A percentile compares a stretch with the other conserved stretches of the same genome.
phyloP scores from a whole-genome alignment of 331 rosid genomes.

The Spiraea crenata region DNA sequence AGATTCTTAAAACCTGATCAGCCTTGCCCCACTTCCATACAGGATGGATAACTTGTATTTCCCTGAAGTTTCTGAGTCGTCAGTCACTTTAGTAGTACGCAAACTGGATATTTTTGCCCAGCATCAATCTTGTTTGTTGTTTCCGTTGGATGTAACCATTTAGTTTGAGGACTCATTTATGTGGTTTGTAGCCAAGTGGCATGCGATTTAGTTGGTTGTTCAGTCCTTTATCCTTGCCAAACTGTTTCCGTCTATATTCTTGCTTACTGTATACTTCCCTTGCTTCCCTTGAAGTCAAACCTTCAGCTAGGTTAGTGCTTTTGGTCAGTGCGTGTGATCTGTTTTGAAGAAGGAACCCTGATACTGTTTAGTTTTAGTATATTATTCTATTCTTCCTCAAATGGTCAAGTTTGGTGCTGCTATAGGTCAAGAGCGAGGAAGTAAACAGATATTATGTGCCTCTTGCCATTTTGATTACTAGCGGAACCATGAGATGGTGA shows the following conservation, averaged over 20 bases:
- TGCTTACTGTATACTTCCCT: conserved; percentile 7
- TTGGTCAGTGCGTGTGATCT: not conserved
- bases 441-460: not conserved
- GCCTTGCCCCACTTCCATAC: not conserved
- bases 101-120: not conserved
- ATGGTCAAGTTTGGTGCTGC: not conserved
- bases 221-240: not conserved
- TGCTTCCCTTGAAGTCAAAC: conserved; percentile 3
- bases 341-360: not conserved
- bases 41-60: not conserved
- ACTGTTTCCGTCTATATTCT: not conserved
- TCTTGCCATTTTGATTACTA: not conserved
- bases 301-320: not conserved
- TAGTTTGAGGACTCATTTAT: not conserved
- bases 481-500: not conserved
- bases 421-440: not conserved
- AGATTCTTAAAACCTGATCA: not conserved
- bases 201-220: not conserved
- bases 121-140: not conserved
- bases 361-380: not conserved
- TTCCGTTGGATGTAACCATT: not conserved
- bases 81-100: not conserved
- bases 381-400: not conserved
- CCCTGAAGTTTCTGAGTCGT: not conserved
- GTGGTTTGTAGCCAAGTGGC: not conserved